phyloP scores from a whole-genome alignment of 2,329 filamentous ascomycete species.

The Cercospora janseana region DNA sequence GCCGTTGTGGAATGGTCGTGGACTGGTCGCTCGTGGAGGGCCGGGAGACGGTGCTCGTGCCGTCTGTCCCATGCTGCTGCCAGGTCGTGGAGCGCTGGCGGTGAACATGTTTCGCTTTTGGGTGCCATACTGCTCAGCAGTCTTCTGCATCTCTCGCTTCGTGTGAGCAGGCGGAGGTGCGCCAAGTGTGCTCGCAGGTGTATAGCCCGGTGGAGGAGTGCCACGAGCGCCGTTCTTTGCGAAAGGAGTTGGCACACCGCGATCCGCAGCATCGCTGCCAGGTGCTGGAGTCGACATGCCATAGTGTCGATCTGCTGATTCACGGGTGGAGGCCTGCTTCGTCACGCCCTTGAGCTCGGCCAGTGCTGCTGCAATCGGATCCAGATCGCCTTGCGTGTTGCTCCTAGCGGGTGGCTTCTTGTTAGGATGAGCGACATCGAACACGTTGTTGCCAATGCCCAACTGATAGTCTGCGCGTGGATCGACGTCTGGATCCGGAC shows the following conservation, averaged over 20 bases:
- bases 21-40: slow-evolving; percentile 57
- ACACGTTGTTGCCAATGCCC: slow-evolving; percentile 93
- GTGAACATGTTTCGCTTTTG: slow-evolving; percentile 80
- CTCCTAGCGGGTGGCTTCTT: slow-evolving; percentile 40
- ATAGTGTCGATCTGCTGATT: slow-evolving; percentile 93
- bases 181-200: slow-evolving; percentile 75
- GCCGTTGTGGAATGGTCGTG: slow-evolving; percentile 55
- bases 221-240: slow-evolving; percentile 53
- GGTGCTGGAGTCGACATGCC: slow-evolving; percentile 80
- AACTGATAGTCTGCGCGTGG: slow-evolving; percentile 89
- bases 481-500: slow-evolving; percentile 70
- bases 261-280: slow-evolving; percentile 38
- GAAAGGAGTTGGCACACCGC: slow-evolving; percentile 51
- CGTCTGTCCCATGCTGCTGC: slow-evolving; percentile 35
- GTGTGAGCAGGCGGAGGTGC: slow-evolving; percentile 91
- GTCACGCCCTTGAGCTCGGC: slow-evolving; percentile 86
- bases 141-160: slow-evolving; percentile 90
- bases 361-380: slow-evolving; percentile 88
- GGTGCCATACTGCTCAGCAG: slow-evolving; percentile 80
- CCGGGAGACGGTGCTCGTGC: slow-evolving; percentile 62
- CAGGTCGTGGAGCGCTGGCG: slow-evolving; percentile 33
- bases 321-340: slow-evolving; percentile 77
- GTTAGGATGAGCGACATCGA: slow-evolving; percentile 76
- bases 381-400: slow-evolving; percentile 55
- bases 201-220: slow-evolving; percentile 85